Evolutionary conservation across 805 yeast species (phyloP).

Genomic region (Yarrowia sp.): DNA sequence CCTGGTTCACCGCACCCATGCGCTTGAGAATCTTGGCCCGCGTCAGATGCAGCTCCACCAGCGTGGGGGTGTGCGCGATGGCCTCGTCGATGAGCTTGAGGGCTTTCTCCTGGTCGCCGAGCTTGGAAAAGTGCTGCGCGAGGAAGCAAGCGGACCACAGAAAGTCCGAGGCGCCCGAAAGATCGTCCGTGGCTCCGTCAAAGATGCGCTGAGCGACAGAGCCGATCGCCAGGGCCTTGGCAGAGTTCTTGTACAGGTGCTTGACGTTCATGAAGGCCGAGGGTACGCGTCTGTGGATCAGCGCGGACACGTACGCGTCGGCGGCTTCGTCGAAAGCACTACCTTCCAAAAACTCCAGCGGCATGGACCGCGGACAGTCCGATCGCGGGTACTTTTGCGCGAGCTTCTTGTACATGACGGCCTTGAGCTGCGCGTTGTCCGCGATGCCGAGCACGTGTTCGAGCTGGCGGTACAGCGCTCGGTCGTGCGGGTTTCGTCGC

Average conservation of each 20-base stretch:
- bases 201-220: constrained; percentile 54
- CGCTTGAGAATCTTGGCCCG: constrained; percentile 82
- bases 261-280: constrained; percentile 84
- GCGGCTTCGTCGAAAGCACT: constrained; percentile 54
- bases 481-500: constrained; percentile 82
- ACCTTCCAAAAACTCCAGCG: constrained; percentile 49
- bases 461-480: constrained; percentile 59
- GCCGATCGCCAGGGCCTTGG: constrained; percentile 47
- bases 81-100: constrained; percentile 58
- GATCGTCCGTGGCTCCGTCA: constrained; percentile 29
- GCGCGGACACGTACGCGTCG: constrained; percentile 53
- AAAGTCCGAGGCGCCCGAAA: constrained; percentile 28
- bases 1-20: constrained; percentile 56
- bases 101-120: constrained; percentile 56
- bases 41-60: constrained; percentile 75
- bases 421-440: constrained; percentile 45
- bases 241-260: constrained; percentile 60
- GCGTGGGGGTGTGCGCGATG: constrained; percentile 71
- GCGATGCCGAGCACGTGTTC: constrained; percentile 64
- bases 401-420: constrained; percentile 62
- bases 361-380: constrained; percentile 76
- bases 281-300: constrained; percentile 80
- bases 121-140: constrained; percentile 69
- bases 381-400: constrained; percentile 73
- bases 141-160: constrained; percentile 76